phyloP scores from a whole-genome alignment of 2,329 filamentous ascomycete genomes.

The Aspergillus nomiae region DNA sequence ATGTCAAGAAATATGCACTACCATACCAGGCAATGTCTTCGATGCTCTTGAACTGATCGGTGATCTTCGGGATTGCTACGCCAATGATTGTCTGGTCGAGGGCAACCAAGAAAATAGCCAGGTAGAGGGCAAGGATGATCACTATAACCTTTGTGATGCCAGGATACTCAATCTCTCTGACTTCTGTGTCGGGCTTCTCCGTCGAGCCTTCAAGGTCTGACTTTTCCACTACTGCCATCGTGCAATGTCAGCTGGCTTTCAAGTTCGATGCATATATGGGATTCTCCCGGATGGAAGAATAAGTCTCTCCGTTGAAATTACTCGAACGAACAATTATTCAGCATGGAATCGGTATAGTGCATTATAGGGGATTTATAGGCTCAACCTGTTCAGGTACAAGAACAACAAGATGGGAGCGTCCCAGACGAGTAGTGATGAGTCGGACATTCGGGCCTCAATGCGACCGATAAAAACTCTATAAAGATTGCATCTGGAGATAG shows the following conservation, averaged over 20 bases:
- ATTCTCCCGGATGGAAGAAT: too few relatives aligned
- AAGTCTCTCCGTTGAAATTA: not conserved
- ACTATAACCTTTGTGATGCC: conserved; percentile 16
- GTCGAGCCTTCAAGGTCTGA: not conserved
- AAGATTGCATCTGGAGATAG: not conserved
- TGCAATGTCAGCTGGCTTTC: not conserved
- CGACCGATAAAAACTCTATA: not conserved
- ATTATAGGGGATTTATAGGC: not conserved
- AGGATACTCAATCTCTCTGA: conserved; percentile 19
- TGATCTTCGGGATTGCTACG: conserved; percentile 27
- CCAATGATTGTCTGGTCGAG: conserved; percentile 37
- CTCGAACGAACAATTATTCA: not conserved
- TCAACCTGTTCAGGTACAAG: not conserved
- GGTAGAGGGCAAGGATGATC: conserved; percentile 24
- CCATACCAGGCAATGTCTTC: conserved; percentile 68
- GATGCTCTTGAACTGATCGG: conserved; percentile 24
- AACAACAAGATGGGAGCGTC: not conserved
- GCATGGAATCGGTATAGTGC: not conserved
- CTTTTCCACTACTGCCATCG: not conserved
- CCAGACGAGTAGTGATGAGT: not conserved
- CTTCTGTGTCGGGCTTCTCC: not conserved
- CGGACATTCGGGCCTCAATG: not conserved
- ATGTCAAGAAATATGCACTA: conserved; percentile 44
- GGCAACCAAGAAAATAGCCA: conserved; percentile 28
- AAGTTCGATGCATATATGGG: not conserved